Base-by-base conservation (phyloP, 306 rosid species). In the Geum urbanum region DNA sequence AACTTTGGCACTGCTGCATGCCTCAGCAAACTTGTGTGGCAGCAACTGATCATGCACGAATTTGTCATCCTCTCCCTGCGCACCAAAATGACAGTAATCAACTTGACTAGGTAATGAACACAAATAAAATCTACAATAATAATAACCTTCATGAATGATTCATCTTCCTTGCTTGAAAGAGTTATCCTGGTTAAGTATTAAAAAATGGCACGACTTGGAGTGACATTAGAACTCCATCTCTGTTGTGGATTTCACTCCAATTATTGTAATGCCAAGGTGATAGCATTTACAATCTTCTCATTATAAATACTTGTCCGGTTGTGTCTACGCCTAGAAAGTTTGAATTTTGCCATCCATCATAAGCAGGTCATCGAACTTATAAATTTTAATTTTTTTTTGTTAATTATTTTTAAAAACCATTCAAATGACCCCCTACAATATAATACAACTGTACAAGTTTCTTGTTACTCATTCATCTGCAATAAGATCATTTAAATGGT, bases 11-110 rank as follows among this genome's bases (percentile, higher is more conserved):
- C 68, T 84, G 77, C 44, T 82, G 90, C 98, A 88, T 12, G 96
- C 97, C 83, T 90, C 88, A 75, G 87, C 88, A 55, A 94, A 85
- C 81, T 90, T 87, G 79, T 79, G 79, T 49, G 97, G 86, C n/a
- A 87, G 81, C 76, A 94, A 62, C 72, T 92, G 96, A 70, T 85
- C 87, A 3, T 65, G 79, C 86, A 90, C 75, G 84, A 85, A 90
- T 57, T 90, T 88, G 80, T 92, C 98, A 72, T 86, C 92, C 48
- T 72, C 87, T 39, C 98, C 98, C 98, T 92, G 83, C 2, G 32
- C 75, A 74, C 73, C 63, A 61, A 54, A 71, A 19, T 47, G 74
- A 11, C 55, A 74, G 69, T 35, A 53, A 40, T 5, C 5, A 32
- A 39, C 32, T 7, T 1, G 0, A 61, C 63, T 20, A 32, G 11